phyloP scores from a whole-genome alignment of 805 yeast genomes.

The Candida khao-thaluensis region DNA sequence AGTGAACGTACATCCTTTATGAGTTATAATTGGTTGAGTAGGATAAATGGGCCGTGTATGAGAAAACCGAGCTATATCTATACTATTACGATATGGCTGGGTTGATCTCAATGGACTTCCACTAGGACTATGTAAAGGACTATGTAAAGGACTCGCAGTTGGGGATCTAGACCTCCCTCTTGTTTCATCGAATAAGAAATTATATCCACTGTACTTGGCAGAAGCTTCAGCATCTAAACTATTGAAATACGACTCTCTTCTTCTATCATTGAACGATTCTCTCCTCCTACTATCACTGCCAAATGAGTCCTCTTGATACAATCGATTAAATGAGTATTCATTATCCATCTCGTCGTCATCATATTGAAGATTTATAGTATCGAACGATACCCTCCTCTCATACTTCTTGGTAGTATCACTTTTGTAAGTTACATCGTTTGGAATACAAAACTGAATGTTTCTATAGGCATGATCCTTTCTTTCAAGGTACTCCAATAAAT shows the following conservation, averaged over 20 bases:
- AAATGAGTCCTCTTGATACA: constrained; percentile 2
- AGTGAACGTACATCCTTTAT: constrained; percentile 43
- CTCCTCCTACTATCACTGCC: constrained; percentile 15
- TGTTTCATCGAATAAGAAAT: constrained; percentile 2
- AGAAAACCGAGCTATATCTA: constrained; percentile 14
- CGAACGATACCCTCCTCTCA: constrained; percentile 49
- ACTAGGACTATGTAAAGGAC: constrained; percentile 19
- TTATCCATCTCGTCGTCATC: constrained; percentile 21
- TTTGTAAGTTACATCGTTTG: constrained; percentile 12
- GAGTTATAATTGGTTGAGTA: constrained; percentile 40
- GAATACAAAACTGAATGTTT: constrained; percentile 18
- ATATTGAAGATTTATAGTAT: constrained; percentile 46
- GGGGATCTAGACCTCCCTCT: constrained; percentile 17
- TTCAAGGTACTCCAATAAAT: constrained; percentile 18
- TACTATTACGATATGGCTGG: constrained; percentile 16
- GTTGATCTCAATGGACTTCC: constrained; percentile 20
- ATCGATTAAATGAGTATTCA: constrained; percentile 10
- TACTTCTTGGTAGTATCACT: constrained; percentile 17
- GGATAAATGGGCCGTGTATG: constrained; percentile 28
- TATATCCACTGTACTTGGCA: neutral
- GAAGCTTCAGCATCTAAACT: constrained; percentile 15
- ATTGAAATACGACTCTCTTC: constrained; percentile 13
- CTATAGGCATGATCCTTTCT: constrained; percentile 23
- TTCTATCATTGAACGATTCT: constrained; percentile 15
- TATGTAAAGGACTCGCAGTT: constrained; percentile 16